phyloP scores from a whole-genome alignment of 495 filamentous ascomycete species.

The Penicillium steckii region DNA sequence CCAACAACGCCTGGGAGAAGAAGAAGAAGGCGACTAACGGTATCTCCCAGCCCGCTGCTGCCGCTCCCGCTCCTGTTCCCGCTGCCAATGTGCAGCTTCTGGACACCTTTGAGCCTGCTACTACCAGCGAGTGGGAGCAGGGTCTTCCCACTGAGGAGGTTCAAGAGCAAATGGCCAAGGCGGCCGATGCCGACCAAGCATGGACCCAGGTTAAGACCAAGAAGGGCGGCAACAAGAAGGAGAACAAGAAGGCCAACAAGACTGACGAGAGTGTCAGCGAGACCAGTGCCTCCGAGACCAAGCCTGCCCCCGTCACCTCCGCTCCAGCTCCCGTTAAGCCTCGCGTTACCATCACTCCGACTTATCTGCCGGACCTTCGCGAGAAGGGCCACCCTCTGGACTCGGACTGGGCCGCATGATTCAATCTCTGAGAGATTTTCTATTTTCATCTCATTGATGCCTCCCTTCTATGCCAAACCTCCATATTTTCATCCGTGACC shows the following conservation, averaged over 20 bases:
- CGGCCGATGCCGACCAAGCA: conserved; percentile 55
- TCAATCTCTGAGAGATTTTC: neutral
- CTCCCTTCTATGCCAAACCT: conserved; percentile 10
- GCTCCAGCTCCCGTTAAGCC: conserved; percentile 36
- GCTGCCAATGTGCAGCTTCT: conserved; percentile 54
- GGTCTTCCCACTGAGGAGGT: conserved; percentile 80
- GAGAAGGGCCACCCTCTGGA: conserved; percentile 55
- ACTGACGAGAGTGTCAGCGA: conserved; percentile 43
- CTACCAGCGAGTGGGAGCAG: conserved; percentile 47
- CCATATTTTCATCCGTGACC: conserved; percentile 17
- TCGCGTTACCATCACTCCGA: conserved; percentile 41
- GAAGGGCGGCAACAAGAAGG: conserved; percentile 51
- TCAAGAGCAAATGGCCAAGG: conserved; percentile 68
- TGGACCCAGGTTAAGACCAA: conserved; percentile 81
- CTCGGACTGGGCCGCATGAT: conserved; percentile 57
- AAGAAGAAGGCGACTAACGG: conserved; percentile 30
- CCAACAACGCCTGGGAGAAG: conserved; percentile 62
- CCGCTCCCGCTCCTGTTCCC: conserved; percentile 24
- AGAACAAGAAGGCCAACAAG: conserved; percentile 50
- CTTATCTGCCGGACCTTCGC: conserved; percentile 43
- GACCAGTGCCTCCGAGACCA: conserved; percentile 39
- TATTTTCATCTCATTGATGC: neutral
- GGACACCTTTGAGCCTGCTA: conserved; percentile 69
- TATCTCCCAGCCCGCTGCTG: conserved; percentile 21
- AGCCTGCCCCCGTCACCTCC: conserved; percentile 22